A percentile compares a stretch with the other conserved stretches of the same genome.
Evolutionary conservation across 2,329 filamentous ascomycete species (phyloP).

Genomic region (Cordyceps militaris): DNA sequence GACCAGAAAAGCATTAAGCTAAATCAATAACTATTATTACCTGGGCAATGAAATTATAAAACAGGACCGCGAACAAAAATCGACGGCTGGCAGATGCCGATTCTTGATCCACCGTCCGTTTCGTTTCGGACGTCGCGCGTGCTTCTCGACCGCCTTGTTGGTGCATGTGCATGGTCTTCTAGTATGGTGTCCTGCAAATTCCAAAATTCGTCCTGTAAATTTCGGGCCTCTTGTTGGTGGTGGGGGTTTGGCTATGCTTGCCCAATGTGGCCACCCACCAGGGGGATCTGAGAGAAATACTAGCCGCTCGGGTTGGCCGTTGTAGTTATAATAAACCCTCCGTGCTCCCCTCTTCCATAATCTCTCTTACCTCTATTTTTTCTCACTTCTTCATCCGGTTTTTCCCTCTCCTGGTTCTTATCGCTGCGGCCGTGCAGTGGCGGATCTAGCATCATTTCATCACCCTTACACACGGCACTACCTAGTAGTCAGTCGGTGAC

Average conservation of each 20-base stretch:
- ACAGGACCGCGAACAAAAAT: too few relatives aligned
- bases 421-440: neutral
- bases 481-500: neutral
- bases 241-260: neutral
- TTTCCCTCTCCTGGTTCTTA: neutral
- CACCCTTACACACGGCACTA: neutral
- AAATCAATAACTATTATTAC: neutral
- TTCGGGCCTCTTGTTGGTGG: neutral
- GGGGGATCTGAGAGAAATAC: neutral
- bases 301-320: neutral
- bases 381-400: neutral
- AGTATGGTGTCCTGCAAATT: too few relatives aligned
- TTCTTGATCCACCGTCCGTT: neutral
- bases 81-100: conserved; percentile 5
- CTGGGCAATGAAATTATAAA: neutral
- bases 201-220: too few relatives aligned
- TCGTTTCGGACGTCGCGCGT: neutral
- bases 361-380: neutral
- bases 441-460: neutral
- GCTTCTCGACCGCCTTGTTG: conserved; percentile 3
- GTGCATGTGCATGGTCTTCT: too few relatives aligned
- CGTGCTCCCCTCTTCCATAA: neutral
- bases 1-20: neutral
- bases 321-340: conserved; percentile 8
- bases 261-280: neutral